phyloP scores from a whole-genome alignment of 73 alveolate genomes.

The Paramecium biaurelia region DNA sequence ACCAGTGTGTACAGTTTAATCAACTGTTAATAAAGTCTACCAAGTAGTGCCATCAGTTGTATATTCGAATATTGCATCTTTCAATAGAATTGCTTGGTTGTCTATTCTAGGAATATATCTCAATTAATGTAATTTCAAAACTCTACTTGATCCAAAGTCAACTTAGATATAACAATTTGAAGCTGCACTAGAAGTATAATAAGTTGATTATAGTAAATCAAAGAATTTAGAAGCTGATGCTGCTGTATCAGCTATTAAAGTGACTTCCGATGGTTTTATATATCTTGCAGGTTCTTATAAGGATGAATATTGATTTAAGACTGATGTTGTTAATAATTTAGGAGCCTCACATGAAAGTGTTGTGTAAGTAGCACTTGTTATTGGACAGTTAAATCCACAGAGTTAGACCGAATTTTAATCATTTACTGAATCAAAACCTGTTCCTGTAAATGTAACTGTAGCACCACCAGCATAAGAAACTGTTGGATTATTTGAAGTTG shows the following conservation, averaged over 20 bases:
- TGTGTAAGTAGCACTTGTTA: neutral
- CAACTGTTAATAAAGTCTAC: slow-evolving; percentile 19
- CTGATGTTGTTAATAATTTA: neutral
- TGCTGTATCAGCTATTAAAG: neutral
- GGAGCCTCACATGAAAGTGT: slow-evolving; percentile 19
- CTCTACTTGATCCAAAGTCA: neutral
- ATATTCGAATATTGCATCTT: slow-evolving; percentile 24
- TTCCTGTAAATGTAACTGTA: slow-evolving; percentile 17
- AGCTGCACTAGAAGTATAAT: slow-evolving; percentile 11
- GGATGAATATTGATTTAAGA: neutral
- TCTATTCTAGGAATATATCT: slow-evolving; percentile 39
- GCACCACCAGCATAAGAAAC: slow-evolving; percentile 27
- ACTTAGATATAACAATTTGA: neutral
- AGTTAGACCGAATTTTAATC: neutral
- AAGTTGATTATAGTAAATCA: neutral
- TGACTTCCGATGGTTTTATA: neutral
- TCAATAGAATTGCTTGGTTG: neutral
- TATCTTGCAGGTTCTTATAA: neutral
- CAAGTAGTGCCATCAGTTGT: slow-evolving; percentile 54
- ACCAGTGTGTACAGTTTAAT: slow-evolving; percentile 49
- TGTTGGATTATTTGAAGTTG: neutral
- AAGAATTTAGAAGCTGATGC: neutral
- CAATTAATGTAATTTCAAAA: neutral
- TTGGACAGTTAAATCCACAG: slow-evolving; percentile 33
- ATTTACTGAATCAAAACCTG: neutral